These are phyloP conservation scores for Leccinum subgranulosum DNA, from an alignment of 768 basidiomycete genomes.

Conservation along the genomic window DNA sequence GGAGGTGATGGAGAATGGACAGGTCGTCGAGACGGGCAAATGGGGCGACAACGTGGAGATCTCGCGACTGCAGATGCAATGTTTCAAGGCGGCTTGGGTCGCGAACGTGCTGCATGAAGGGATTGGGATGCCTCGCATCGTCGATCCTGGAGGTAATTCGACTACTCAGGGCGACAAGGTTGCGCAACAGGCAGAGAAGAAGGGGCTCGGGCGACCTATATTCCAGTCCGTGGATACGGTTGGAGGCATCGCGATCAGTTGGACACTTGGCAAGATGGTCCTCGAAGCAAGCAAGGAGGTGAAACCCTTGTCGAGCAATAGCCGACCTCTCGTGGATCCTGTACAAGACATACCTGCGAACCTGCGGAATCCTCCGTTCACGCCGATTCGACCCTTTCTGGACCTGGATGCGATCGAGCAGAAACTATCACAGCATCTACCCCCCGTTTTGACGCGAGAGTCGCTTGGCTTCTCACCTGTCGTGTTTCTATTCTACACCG, in stretches of 20 bases:
- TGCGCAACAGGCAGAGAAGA: conserved; percentile 70
- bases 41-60: conserved; percentile 79
- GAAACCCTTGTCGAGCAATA: conserved; percentile 42
- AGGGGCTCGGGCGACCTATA: conserved; percentile 76
- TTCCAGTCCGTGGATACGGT: conserved; percentile 95
- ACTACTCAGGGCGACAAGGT: conserved; percentile 71
- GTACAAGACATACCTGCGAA: conserved; percentile 60
- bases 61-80: conserved; percentile 91
- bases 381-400: conserved; percentile 62
- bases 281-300: conserved; percentile 93
- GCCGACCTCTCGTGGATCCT: conserved; percentile 68
- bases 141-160: conserved; percentile 79
- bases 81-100: conserved; percentile 99
- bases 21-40: conserved; percentile 58
- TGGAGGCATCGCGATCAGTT: conserved; percentile 89
- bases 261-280: conserved; percentile 99
- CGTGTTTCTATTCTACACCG: conserved; percentile 53
- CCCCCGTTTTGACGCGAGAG: conserved; percentile 54
- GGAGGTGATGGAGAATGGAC: conserved; percentile 57
- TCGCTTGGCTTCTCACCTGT: conserved; percentile 74
- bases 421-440: conserved; percentile 62
- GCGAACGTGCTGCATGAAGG: conserved; percentile 95
- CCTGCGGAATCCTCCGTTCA: conserved; percentile 46
- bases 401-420: conserved; percentile 62
- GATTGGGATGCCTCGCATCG: conserved; percentile 88